Base-by-base conservation (phyloP, 192 early-diverging fungal species). In the Chytriomyces hyalinus region DNA sequence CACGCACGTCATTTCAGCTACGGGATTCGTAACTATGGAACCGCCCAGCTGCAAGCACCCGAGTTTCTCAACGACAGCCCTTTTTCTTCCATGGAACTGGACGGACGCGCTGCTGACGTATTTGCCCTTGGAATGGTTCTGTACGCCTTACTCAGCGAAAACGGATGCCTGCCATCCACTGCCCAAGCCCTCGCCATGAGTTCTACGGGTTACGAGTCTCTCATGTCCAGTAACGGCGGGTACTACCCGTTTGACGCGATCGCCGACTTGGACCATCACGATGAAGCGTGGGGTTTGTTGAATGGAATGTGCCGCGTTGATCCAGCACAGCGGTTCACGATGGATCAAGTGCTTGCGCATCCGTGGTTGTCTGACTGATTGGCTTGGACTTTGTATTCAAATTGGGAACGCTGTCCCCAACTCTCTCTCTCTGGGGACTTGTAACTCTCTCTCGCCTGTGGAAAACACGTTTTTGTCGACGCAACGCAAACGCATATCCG, bases 51-150 rank as follows among this genome's bases (percentile, higher is more conserved):
- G 28, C n/a, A 49, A 11, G 36, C 67, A 45, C 67, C 67, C 22
- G 76, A 77, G 67, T 49, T 77, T 6, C 57, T 69, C 36, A 6
- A 4, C 5, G 66, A 70, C 67, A 15, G 47, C 11, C 71, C 76
- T 45, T 20, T 44, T 53, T 26, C 36, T 6, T 13, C 64, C 0
- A 22, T 15, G 6, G 13, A 11, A 10, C 24, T 73, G 17, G 71
- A 73, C 43, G 71, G 71, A 11, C 71, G 48, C 6, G 24, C 48
- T 5, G 36, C 66, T 1, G 76, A 77, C 10, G 67, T 77, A 0
- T 77, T 77, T 61, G 76, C 76, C 6, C 57, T 77, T 3, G 76
- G 76, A 6, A 77, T 77, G 50, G 65, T 67, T 10, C 28, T 77
- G 50, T 70, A 26, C 49, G 36, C 62, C 6, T 46, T 77, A 5